These are phyloP conservation scores for Paxillus involutus DNA, from an alignment of 768 basidiomycete genomes.

Conservation along the genomic window DNA sequence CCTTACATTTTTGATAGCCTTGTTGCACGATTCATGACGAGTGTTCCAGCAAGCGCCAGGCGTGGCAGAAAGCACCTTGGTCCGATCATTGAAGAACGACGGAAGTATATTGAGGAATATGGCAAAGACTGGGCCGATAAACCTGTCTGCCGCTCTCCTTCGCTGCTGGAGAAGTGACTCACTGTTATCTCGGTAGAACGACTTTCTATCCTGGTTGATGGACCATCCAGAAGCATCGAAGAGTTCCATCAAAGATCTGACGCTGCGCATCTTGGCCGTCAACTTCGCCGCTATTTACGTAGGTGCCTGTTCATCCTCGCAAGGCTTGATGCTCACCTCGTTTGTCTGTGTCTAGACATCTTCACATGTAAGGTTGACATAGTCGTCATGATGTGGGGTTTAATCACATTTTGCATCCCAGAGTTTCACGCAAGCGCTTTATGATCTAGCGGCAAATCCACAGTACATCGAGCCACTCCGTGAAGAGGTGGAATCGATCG, in stretches of 20 bases:
- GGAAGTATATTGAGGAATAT: slow-evolving; percentile 15
- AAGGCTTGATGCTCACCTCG: not conserved
- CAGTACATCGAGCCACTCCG: slow-evolving; percentile 34
- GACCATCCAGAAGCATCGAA: slow-evolving; percentile 19
- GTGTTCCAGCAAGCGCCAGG: not conserved
- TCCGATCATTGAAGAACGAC: slow-evolving; percentile 32
- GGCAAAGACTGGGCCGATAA: slow-evolving; percentile 28
- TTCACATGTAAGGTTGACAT: slow-evolving; percentile 3
- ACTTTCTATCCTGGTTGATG: slow-evolving; percentile 33
- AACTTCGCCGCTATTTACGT: slow-evolving; percentile 23
- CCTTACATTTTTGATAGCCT: slow-evolving; percentile 8
- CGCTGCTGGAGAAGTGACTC: not conserved
- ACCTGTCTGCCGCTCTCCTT: slow-evolving; percentile 23
- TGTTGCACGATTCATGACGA: slow-evolving; percentile 9
- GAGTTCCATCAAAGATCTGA: slow-evolving; percentile 23
- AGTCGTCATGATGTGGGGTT: not conserved
- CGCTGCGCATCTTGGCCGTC: slow-evolving; percentile 3
- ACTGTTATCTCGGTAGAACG: slow-evolving; percentile 17
- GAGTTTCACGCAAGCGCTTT: slow-evolving; percentile 35
- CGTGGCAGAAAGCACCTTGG: slow-evolving; percentile 18
- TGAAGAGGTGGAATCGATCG: slow-evolving; percentile 33
- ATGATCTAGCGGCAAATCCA: slow-evolving; percentile 35
- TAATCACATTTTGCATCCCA: slow-evolving; percentile 1
- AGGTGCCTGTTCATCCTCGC: not conserved
- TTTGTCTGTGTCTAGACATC: slow-evolving; percentile 16